Base-by-base conservation (phyloP, 768 basidiomycete genomes). In the Phaeotremella skinneri region DNA sequence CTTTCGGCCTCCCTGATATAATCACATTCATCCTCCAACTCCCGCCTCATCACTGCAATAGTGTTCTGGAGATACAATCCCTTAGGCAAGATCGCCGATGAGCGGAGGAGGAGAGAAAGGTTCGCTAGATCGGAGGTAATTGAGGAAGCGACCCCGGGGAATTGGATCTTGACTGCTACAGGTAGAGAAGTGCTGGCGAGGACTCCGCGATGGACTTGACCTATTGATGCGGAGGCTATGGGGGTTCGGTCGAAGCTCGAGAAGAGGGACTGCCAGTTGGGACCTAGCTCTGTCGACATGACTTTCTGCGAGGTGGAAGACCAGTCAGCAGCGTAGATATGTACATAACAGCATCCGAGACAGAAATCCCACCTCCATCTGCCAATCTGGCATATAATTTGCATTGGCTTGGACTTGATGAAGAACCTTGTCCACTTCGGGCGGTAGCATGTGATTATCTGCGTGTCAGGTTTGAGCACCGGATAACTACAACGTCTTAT, bases 341-440 rank as follows among this genome's bases (percentile, higher is more conserved):
- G 27, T 30, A 26, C 7, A 7, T 20, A 20, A 42, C 3, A 23
- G 11, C 26, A 49, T 7, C 25, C 17, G 17, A 23, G 7, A 6
- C 6, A 30, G 9, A 26, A 4, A 2, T 72, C 78, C 20, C 16
- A 90, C 93, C 84, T 93, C 89, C 86, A 97, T 88, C 74, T 99
- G 94, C 88, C 89, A 93, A 66, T 94, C 88, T 0, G 94, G 94
- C 94, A 99, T 99, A 74, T 97, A 97, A 76, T 99, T 91, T 1
- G 94, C 94, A 66, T 87, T 85, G 64, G 94, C 90, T 73, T 98
- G 94, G 0, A 99, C 93, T 27, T 87, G 81, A 51, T 91, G 84
- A 67, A 99, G 86, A 29, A 99, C 87, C 54, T 84, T 82, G 70
- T 97, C 92, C 2, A 97, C 78, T 63, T 94, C 91, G 0, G 88